Percentiles rank a stretch among this genome's conserved stretches.
Conservation (phyloP, 495 filamentous ascomycete species). For the Oidiodendron maius region DNA sequence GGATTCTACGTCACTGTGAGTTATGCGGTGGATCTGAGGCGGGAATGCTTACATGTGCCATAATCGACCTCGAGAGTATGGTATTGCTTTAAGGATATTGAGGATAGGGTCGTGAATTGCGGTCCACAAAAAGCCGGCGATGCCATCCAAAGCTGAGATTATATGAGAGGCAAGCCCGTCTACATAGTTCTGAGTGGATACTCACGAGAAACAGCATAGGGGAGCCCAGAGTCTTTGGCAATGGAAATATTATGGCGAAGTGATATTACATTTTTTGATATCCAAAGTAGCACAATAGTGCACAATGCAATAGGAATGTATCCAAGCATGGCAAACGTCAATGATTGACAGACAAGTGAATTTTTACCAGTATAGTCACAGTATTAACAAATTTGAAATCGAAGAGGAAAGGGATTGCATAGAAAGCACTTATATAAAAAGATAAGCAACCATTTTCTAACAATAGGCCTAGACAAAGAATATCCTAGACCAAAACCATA, state of each 20-base stretch:
- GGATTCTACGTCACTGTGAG: background rate
- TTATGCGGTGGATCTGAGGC: background rate
- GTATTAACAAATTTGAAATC: no score
- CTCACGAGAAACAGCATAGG: slow-evolving; percentile 13
- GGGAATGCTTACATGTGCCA: slow-evolving; percentile 7
- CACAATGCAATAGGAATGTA: slow-evolving; percentile 2
- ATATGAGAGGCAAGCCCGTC: background rate
- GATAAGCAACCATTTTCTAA: no score
- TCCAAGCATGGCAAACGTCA: background rate
- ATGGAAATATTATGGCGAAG: slow-evolving; percentile 5
- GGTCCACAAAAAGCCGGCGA: slow-evolving; percentile 11
- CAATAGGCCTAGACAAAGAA: no score
- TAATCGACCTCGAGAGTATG: slow-evolving; percentile 4
- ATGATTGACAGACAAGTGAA: no score
- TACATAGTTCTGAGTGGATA: background rate
- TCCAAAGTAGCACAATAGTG: slow-evolving; percentile 2
- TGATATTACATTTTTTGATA: background rate
- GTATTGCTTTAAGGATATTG: background rate
- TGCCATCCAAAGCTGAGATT: slow-evolving; percentile 6
- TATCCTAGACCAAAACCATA: no score
- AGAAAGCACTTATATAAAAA: no score
- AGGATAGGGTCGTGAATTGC: slow-evolving; percentile 11
- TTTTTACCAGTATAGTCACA: no score
- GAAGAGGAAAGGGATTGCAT: no score
- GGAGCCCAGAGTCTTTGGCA: slow-evolving; percentile 11